A percentile compares a stretch with the other conserved stretches of the same genome.
Evolutionary conservation across 768 basidiomycete species (phyloP).

Genomic region (Mycena latifolia): DNA sequence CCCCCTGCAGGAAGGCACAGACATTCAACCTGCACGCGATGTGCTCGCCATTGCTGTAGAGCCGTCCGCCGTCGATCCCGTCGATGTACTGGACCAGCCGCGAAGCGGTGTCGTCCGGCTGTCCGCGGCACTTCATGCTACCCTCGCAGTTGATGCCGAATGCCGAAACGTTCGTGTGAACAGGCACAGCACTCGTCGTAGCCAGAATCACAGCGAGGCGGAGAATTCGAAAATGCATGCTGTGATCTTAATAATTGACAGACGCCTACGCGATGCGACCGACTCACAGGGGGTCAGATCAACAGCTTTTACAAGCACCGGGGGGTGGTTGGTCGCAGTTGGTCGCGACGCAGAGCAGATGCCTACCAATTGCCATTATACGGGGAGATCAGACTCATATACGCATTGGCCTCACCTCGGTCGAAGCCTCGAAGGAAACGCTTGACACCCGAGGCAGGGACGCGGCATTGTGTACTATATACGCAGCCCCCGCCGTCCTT

Average conservation of each 20-base stretch:
- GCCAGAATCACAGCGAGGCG: not conserved
- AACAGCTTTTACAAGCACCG: too few relatives aligned
- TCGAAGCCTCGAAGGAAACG: too few relatives aligned
- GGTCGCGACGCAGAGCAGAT: too few relatives aligned
- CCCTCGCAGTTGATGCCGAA: conserved; percentile 29
- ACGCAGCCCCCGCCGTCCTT: conserved; percentile 18
- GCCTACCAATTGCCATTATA: too few relatives aligned
- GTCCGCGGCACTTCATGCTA: conserved; percentile 21
- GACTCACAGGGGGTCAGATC: too few relatives aligned
- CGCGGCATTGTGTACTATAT: too few relatives aligned
- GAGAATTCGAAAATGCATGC: not conserved
- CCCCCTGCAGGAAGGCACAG: conserved; percentile 24
- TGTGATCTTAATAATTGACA: not conserved
- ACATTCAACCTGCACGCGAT: conserved; percentile 18
- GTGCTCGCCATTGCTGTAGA: conserved; percentile 19
- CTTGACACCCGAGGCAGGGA: too few relatives aligned
- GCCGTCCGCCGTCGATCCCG: conserved; percentile 2
- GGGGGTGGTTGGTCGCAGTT: too few relatives aligned
- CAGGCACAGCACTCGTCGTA: not conserved
- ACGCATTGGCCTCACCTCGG: too few relatives aligned
- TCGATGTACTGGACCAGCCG: conserved; percentile 12
- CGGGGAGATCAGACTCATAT: too few relatives aligned
- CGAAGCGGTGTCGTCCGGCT: conserved; percentile 13
- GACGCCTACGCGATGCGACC: too few relatives aligned
- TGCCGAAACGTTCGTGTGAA: not conserved